A percentile compares a stretch with the other conserved stretches of the same genome.
Conservation (phyloP, 768 basidiomycete genomes). For the Russula sp. region DNA sequence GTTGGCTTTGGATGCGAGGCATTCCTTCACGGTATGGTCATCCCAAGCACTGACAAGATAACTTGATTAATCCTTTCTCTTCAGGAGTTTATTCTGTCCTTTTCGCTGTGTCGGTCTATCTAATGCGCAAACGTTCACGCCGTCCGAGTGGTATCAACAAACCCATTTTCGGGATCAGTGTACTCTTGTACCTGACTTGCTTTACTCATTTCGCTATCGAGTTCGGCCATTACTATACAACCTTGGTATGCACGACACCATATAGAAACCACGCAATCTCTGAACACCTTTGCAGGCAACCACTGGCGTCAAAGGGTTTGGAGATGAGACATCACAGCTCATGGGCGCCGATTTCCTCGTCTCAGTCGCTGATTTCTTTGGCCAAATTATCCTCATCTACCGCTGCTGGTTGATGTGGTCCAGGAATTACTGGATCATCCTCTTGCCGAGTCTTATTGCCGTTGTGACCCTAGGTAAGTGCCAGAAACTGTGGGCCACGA, state of each 20-base stretch:
- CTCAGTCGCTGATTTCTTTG: slow-evolving; percentile 32
- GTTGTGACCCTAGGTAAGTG: slow-evolving; percentile 31
- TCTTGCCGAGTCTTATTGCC: slow-evolving; percentile 32
- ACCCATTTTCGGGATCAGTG: background rate
- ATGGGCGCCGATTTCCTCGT: slow-evolving; percentile 32
- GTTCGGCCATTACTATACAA: slow-evolving; percentile 31
- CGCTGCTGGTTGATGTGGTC: slow-evolving; percentile 40
- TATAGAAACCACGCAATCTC: background rate
- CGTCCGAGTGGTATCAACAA: background rate
- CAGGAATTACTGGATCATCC: slow-evolving; percentile 28
- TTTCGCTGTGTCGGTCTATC: background rate
- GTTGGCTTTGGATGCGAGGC: slow-evolving; percentile 35
- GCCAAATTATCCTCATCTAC: slow-evolving; percentile 32
- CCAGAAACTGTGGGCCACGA: background rate
- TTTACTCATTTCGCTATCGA: slow-evolving; percentile 25
- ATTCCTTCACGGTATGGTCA: slow-evolving; percentile 29
- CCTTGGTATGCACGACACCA: slow-evolving; percentile 27
- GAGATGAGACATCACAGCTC: slow-evolving; percentile 29
- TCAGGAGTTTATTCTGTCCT: slow-evolving; percentile 6
- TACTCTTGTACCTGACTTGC: background rate
- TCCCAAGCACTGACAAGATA: slow-evolving; percentile 22
- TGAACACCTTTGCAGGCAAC: slow-evolving; percentile 21
- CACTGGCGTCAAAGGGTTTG: slow-evolving; percentile 26
- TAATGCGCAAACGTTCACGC: background rate
- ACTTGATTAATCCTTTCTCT: background rate